These are phyloP conservation scores for Epichloe glyceriae DNA, from an alignment of 2,329 filamentous ascomycete species.

Conservation along the genomic window DNA sequence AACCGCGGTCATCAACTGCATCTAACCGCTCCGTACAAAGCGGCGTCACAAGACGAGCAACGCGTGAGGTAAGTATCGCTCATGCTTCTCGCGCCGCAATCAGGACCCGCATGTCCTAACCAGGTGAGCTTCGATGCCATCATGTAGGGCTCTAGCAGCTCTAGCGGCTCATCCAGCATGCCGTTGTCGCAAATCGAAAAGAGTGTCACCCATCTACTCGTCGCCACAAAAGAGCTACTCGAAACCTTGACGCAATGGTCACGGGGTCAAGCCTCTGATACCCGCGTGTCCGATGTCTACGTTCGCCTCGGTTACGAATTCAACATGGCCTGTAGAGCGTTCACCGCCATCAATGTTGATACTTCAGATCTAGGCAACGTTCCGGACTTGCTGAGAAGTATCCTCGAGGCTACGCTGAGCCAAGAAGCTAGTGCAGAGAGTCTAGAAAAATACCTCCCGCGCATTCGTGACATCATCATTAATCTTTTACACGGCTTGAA, in stretches of 20 bases:
- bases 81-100: constrained; percentile 1
- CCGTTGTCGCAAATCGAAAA: constrained; percentile 94
- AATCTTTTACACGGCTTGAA: constrained; percentile 92
- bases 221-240: constrained; percentile 93
- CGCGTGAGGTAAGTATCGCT: constrained; percentile 20
- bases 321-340: constrained; percentile 95
- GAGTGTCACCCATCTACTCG: constrained; percentile 92
- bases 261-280: constrained; percentile 78
- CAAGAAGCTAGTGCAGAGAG: constrained; percentile 92
- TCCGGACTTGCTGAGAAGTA: constrained; percentile 76
- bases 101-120: background rate
- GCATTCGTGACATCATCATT: constrained; percentile 97
- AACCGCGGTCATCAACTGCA: constrained; percentile 50
- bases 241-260: constrained; percentile 98
- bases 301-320: constrained; percentile 96
- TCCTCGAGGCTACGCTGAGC: constrained; percentile 89
- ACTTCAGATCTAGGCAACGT: constrained; percentile 90
- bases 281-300: constrained; percentile 95
- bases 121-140: background rate
- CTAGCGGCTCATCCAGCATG: constrained; percentile 42
- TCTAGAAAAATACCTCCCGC: constrained; percentile 82
- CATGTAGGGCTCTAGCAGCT: constrained; percentile 37
- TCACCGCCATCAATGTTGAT: constrained; percentile 93
- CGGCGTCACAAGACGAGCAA: constrained; percentile 17
- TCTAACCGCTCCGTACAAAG: constrained; percentile 50